Evolutionary conservation across 176 grass and related monocot genomes (phyloP).

Genomic region (Zea mays): DNA sequence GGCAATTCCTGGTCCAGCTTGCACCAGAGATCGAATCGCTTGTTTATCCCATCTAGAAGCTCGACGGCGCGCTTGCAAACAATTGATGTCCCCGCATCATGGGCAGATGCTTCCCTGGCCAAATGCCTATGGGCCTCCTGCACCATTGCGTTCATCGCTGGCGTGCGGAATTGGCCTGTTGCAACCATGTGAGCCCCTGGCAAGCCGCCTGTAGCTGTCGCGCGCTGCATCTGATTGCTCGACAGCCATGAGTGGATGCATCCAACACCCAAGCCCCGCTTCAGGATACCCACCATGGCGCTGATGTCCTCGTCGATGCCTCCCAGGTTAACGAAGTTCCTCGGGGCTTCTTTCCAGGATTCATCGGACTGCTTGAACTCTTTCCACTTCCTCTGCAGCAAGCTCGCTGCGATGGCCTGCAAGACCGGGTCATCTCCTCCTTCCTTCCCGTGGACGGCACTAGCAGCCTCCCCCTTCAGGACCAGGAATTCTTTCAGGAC

Average conservation of each 20-base stretch:
- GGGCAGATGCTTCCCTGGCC: neutral
- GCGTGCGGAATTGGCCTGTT: neutral
- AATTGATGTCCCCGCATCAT: neutral
- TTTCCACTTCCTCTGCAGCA: constrained; percentile 14
- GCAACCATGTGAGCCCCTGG: neutral
- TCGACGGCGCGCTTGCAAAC: constrained; percentile 8
- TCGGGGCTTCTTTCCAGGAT: constrained; percentile 8
- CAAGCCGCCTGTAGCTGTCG: neutral
- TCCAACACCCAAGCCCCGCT: neutral
- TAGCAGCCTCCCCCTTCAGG: neutral
- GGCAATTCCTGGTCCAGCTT: neutral
- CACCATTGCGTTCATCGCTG: neutral
- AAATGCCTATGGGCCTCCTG: neutral
- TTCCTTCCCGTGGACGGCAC: neutral
- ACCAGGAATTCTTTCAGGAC: neutral
- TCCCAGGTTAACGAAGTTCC: constrained; percentile 4
- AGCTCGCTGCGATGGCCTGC: neutral
- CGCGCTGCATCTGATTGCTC: constrained; percentile 14
- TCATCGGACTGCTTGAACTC: constrained; percentile 14
- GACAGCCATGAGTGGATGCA: constrained; percentile 10
- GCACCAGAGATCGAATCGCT: constrained; percentile 10
- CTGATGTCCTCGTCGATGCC: neutral
- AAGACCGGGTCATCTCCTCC: neutral
- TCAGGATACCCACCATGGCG: neutral
- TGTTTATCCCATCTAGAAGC: neutral